Base-by-base conservation (phyloP, 352 stramenopile genomes). In the Phytophthora meadii region DNA sequence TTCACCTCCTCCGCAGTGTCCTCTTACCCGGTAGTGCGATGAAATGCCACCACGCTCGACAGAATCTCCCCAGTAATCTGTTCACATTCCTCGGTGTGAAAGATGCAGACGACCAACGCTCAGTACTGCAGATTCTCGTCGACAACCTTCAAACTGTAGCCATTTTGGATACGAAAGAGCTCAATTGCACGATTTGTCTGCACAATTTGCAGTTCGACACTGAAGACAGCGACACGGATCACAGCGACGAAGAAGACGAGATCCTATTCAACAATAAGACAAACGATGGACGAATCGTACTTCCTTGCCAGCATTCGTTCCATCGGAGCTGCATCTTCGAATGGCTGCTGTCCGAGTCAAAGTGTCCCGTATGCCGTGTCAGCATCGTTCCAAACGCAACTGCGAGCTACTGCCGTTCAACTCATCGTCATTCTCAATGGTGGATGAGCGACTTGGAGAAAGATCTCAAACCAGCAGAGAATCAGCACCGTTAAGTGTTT, bases 21-120 rank as follows among this genome's bases (percentile, higher is more conserved):
- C 55, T 89, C 17, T 65, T 87, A 3, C 76, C 78, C 7, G 81
- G 81, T 2, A 87, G 74, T 34, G 74, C 70, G 28, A 87, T 89
- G 81, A 86, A 83, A 58, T 89, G 81, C 28, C 34, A 66, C 12
- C 54, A 67, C 12, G 78, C 78, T 2, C 76, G 78, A n/a, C 69
- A 74, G 25, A 53, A 64, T 12, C 63, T 89, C n/a, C 76, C 81
- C 9, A 50, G 9, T 9, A 66, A 81, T 25, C 41, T 89, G 22
- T 84, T 86, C 44, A 44, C 76, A 48, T 87, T 86, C 49, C 68
- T 88, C 1, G 69, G 74, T n/a, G 81, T 88, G 15, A 32, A 72
- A 25, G 54, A 83, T 40, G 52, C 54, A 12, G 54, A 55, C 10
- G 77, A 86, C 47, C 74, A 61, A 25, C 81, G 76, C 25, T 87